Percentiles rank a stretch among this genome's conserved stretches.
These are phyloP conservation scores for Leucogyrophana mollusca DNA, from an alignment of 768 basidiomycete genomes.

Conservation along the genomic window DNA sequence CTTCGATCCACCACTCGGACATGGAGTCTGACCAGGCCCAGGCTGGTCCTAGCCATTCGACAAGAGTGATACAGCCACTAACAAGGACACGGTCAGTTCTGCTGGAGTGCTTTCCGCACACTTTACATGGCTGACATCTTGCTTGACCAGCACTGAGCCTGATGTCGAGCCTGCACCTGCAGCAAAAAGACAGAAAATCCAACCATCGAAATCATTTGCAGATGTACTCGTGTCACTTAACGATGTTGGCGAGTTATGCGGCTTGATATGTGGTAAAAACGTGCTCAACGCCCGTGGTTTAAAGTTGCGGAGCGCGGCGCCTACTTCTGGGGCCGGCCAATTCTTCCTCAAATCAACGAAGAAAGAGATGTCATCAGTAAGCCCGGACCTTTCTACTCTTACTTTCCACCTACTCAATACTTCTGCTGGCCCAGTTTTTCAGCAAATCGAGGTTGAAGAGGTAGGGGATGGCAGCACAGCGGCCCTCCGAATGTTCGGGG, in stretches of 20 bases:
- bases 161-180: slow-evolving; percentile 35
- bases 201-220: slow-evolving; percentile 47
- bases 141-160: slow-evolving; percentile 19
- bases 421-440: slow-evolving; percentile 66
- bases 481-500: slow-evolving; percentile 78
- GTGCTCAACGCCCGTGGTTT: background rate
- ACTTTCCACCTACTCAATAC: background rate
- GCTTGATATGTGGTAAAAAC: slow-evolving; percentile 1
- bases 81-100: slow-evolving; percentile 13
- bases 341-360: slow-evolving; percentile 50
- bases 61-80: slow-evolving; percentile 12
- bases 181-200: slow-evolving; percentile 55
- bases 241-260: slow-evolving; percentile 41
- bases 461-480: slow-evolving; percentile 44
- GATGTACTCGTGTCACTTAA: slow-evolving; percentile 65
- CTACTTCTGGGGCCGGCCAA: slow-evolving; percentile 69
- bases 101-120: background rate
- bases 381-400: slow-evolving; percentile 19
- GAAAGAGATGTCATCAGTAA: slow-evolving; percentile 67
- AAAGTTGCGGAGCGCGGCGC: slow-evolving; percentile 77
- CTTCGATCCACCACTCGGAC: too few relatives aligned
- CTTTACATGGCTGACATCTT: too few relatives aligned
- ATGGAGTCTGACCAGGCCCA: background rate
- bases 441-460: slow-evolving; percentile 93
- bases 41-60: slow-evolving; percentile 2